Conservation (phyloP, 805 yeast genomes). For the Yarrowia deformans region DNA sequence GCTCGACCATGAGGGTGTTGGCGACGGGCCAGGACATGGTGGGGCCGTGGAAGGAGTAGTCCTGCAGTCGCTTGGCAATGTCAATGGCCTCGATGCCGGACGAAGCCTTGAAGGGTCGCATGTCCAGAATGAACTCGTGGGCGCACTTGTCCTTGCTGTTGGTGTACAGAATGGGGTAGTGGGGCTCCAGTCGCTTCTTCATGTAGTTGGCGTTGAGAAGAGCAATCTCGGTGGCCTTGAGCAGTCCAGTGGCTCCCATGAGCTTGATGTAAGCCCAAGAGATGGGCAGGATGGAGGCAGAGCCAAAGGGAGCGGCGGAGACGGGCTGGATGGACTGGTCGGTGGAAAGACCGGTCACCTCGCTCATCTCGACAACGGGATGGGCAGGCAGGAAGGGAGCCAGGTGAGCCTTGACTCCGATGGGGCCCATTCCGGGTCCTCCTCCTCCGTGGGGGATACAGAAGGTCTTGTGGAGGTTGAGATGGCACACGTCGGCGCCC, state of each 20-base stretch:
- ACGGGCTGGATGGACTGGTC: conserved; percentile 69
- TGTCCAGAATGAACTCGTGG: conserved; percentile 93
- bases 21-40: conserved; percentile 99
- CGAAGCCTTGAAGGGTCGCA: conserved; percentile 77
- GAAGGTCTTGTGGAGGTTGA: conserved; percentile 96
- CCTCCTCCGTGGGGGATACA: conserved; percentile 99
- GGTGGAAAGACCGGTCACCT: conserved; percentile 46
- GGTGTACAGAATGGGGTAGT: conserved; percentile 79
- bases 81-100: conserved; percentile 92
- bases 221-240: conserved; percentile 87
- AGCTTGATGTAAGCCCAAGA: conserved; percentile 94
- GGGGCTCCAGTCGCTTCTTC: conserved; percentile 75
- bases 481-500: conserved; percentile 98
- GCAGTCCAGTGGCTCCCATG: conserved; percentile 86
- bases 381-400: conserved; percentile 85
- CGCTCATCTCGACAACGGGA: conserved; percentile 62
- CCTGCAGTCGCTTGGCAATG: conserved; percentile 95
- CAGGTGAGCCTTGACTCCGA: conserved; percentile 86
- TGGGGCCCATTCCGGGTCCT: conserved; percentile 99
- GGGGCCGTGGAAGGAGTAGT: conserved; percentile 98
- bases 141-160: conserved; percentile 79
- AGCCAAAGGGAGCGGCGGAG: conserved; percentile 93
- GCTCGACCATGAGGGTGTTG: conserved; percentile 97
- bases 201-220: conserved; percentile 95
- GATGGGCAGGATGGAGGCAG: conserved; percentile 91